These are phyloP conservation scores for Selenicereus undatus DNA, from an alignment of 148 eudicot species.

Conservation along the genomic window DNA sequence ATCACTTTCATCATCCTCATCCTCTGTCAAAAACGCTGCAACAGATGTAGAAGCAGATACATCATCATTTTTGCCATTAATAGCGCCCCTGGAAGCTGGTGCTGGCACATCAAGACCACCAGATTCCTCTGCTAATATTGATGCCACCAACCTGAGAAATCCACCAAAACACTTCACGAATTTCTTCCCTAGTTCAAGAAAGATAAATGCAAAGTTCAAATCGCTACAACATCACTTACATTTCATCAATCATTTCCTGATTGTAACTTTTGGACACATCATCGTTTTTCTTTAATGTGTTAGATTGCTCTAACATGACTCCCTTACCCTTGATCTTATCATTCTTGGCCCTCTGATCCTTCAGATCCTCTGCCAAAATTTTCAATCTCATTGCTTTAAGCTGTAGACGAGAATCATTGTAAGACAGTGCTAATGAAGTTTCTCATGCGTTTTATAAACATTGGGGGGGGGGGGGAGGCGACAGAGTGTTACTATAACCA, in stretches of 20 bases:
- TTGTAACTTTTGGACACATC: slow-evolving; percentile 23
- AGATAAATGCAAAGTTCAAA: background rate
- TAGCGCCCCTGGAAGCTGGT: slow-evolving; percentile 42
- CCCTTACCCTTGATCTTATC: slow-evolving; percentile 57
- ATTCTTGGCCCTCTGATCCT: slow-evolving; percentile 55
- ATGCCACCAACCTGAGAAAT: slow-evolving; percentile 86
- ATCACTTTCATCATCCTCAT: slow-evolving; percentile 60
- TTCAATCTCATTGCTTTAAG: slow-evolving; percentile 68
- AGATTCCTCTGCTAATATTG: slow-evolving; percentile 74
- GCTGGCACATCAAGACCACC: slow-evolving; percentile 35
- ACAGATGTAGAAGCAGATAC: slow-evolving; percentile 52
- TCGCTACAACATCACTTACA: slow-evolving; percentile 44
- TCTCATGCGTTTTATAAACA: background rate
- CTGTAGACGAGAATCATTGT: slow-evolving; percentile 34
- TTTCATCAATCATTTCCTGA: slow-evolving; percentile 68
- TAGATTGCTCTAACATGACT: slow-evolving; percentile 33
- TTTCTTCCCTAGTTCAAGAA: slow-evolving; percentile 3
- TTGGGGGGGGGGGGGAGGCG: too few relatives aligned
- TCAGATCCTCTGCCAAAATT: slow-evolving; percentile 61
- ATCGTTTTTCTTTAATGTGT: slow-evolving; percentile 21
- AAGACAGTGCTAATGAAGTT: background rate
- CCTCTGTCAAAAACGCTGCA: slow-evolving; percentile 29
- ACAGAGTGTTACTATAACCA: too few relatives aligned
- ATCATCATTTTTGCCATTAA: slow-evolving; percentile 30
- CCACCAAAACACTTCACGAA: slow-evolving; percentile 14